Conservation (phyloP, 306 rosid genomes). For the Coriaria nepalensis region DNA sequence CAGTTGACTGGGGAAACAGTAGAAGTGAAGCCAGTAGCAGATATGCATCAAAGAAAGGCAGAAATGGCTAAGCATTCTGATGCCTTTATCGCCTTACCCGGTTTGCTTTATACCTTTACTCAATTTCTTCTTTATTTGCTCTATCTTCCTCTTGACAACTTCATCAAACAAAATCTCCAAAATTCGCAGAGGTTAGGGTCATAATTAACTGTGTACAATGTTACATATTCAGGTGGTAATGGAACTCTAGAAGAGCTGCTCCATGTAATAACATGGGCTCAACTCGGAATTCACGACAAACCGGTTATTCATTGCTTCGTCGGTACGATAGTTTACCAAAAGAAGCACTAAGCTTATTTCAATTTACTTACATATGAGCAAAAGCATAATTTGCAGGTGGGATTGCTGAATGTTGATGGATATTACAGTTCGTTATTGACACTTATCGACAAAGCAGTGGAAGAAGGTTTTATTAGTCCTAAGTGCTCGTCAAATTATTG, state of each 20-base stretch:
- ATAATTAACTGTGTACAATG: background rate
- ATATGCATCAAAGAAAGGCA: slow-evolving; percentile 97
- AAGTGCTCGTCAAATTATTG: slow-evolving; percentile 82
- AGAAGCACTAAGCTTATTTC: no score
- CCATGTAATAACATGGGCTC: slow-evolving; percentile 99
- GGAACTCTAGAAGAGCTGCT: slow-evolving; percentile 97
- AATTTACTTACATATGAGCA: no score
- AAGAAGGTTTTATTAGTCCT: slow-evolving; percentile 90
- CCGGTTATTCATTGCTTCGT: slow-evolving; percentile 39
- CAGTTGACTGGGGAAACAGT: slow-evolving; percentile 97
- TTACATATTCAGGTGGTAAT: slow-evolving; percentile 65
- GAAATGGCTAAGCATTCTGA: slow-evolving; percentile 99
- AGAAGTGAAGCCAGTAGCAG: slow-evolving; percentile 96
- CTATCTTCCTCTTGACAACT: background rate
- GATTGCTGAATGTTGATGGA: slow-evolving; percentile 92
- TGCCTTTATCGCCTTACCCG: slow-evolving; percentile 99
- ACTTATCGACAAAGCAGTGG: slow-evolving; percentile 90
- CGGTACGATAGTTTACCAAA: background rate
- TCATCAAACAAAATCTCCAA: no score
- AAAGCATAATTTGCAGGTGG: slow-evolving; percentile 45
- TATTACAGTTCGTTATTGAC: slow-evolving; percentile 79
- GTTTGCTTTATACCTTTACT: slow-evolving; percentile 33
- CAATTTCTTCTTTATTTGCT: background rate
- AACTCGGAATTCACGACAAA: slow-evolving; percentile 95
- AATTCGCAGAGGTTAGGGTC: no score